Percentiles rank a stretch among this genome's conserved stretches.
phyloP scores from a whole-genome alignment of 2,329 filamentous ascomycete genomes.

The Orbilia blumenaviensis region DNA sequence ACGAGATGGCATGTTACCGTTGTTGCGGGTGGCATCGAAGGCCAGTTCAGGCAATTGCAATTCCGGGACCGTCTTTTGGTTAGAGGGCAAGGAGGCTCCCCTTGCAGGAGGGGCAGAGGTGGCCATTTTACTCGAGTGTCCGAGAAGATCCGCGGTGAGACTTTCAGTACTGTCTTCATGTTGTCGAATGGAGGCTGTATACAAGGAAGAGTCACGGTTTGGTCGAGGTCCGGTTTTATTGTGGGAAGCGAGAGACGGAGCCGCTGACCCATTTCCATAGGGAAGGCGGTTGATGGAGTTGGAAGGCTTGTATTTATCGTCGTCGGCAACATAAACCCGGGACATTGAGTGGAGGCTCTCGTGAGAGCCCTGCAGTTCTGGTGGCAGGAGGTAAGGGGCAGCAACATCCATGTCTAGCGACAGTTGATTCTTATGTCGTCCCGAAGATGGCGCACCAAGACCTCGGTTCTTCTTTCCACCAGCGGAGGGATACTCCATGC shows the following conservation, averaged over 20 bases:
- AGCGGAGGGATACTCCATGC: constrained; percentile 69
- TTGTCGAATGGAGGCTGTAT: constrained; percentile 55
- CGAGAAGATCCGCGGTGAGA: constrained; percentile 46
- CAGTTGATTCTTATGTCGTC: constrained; percentile 65
- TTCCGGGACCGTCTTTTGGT: constrained; percentile 47
- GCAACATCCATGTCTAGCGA: constrained; percentile 76
- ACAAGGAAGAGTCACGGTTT: constrained; percentile 56
- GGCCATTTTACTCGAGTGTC: constrained; percentile 47
- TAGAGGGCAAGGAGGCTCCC: constrained; percentile 51
- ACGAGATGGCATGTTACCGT: constrained; percentile 6
- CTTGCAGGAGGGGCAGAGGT: constrained; percentile 54
- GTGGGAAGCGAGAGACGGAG: constrained; percentile 27
- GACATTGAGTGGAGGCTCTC: constrained; percentile 89
- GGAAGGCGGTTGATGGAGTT: constrained; percentile 31
- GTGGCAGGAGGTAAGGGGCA: constrained; percentile 93
- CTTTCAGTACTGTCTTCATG: constrained; percentile 55
- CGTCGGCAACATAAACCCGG: constrained; percentile 74
- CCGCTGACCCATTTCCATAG: constrained; percentile 31
- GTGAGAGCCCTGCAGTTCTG: constrained; percentile 77
- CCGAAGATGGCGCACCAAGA: constrained; percentile 14
- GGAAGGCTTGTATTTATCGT: constrained; percentile 83
- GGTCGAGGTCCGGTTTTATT: background rate
- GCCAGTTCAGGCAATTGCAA: constrained; percentile 23
- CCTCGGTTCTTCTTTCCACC: constrained; percentile 65
- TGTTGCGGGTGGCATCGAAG: constrained; percentile 37